Percentiles rank a stretch among this genome's conserved stretches.
phyloP scores from a whole-genome alignment of 768 basidiomycete species.

The Artomyces pyxidatus region DNA sequence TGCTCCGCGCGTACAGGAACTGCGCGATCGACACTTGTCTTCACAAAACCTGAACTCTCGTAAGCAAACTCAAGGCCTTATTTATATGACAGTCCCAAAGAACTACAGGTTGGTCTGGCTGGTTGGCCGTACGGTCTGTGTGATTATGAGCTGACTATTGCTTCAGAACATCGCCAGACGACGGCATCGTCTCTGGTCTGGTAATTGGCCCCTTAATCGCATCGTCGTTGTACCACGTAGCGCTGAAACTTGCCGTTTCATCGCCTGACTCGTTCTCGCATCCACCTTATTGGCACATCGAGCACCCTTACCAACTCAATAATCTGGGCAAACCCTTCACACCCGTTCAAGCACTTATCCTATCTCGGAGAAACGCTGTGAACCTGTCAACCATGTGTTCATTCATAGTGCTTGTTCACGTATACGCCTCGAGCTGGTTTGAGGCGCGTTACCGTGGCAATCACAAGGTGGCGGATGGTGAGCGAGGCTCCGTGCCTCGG shows the following conservation, averaged over 20 bases:
- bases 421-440: constrained; percentile 68
- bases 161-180: constrained; percentile 68
- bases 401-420: constrained; percentile 70
- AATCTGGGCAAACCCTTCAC: constrained; percentile 33
- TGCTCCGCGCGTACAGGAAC: constrained; percentile 30
- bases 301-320: constrained; percentile 52
- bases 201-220: constrained; percentile 80
- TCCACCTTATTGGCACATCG: constrained; percentile 70
- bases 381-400: constrained; percentile 78
- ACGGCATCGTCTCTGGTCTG: constrained; percentile 78
- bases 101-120: constrained; percentile 58
- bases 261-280: constrained; percentile 27
- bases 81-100: constrained; percentile 90
- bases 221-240: constrained; percentile 53
- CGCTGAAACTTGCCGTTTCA: constrained; percentile 26
- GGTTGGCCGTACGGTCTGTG: neutral
- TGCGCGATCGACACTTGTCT: constrained; percentile 37
- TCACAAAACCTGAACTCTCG: constrained; percentile 20
- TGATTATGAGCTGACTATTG: constrained; percentile 2
- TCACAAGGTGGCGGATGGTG: constrained; percentile 46
- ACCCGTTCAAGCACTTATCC: constrained; percentile 45
- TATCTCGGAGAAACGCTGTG: constrained; percentile 69
- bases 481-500: constrained; percentile 69
- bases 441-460: constrained; percentile 44
- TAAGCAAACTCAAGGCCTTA: constrained; percentile 55